Base-by-base conservation (phyloP, 352 stramenopile genomes). In the Globisporangium radiosum region DNA sequence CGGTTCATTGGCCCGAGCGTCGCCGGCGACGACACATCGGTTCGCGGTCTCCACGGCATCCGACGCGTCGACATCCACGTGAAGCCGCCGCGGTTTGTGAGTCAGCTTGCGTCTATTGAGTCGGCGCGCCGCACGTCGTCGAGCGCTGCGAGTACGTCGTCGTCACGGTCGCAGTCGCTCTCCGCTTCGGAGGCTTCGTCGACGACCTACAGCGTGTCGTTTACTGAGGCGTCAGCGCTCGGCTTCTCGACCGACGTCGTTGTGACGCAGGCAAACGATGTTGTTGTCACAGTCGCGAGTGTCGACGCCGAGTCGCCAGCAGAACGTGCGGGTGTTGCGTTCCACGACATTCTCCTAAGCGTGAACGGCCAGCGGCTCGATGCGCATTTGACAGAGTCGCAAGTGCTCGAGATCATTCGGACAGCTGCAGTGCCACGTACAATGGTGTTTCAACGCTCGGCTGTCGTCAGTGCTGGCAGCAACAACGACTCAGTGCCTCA, bases 51-150 rank as follows among this genome's bases (percentile, higher is more conserved):
- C 49, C 81, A 91, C 51, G 73, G 68, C 15, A 60, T 88, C n/a
- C 78, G 81, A 38, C 74, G 71, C 42, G 70, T 89, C 44, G 60
- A 73, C n/a, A 69, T 91, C 43, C 76, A 87, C 63, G 68, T 76
- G 33, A 88, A 87, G 47, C 81, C 81, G 6, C 81, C 81, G 54
- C 70, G 74, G 10, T 89, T 89, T 56, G 62, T 71, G n/a, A 91
- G 81, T 42, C 73, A 88, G 11, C 48, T 70, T 17, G 57, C 74
- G 6, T 64, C 59, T 0, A 48, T 66, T n/a, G 38, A 53, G 37
- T 33, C 77, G 59, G 39, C 54, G 9, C 54, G 49, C 13, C 45
- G 71, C 13, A 76, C 70, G 49, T 85, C 75, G 49, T 78, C 75
- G 9, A 75, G 53, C 25, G 25, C 25, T 47, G 66, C 66, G 3